Evolutionary conservation across 352 stramenopile genomes (phyloP), one percentile per base, ranked within the genome.

Genomic region (Phytophthora citrophthora): DNA sequence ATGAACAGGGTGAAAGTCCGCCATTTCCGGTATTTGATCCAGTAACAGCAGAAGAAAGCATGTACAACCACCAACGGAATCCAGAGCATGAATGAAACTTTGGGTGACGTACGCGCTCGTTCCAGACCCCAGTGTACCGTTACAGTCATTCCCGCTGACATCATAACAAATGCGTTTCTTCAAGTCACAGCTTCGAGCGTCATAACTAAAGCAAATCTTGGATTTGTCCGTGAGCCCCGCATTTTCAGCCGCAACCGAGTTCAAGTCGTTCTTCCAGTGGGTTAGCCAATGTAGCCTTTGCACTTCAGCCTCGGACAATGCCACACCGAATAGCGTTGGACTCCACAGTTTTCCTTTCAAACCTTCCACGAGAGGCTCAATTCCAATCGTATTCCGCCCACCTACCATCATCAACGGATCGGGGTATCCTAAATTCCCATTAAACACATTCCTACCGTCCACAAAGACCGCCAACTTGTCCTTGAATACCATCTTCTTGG

Each of bases 401-500:
- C 82, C 83, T 11, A 83, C 57, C 77, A 93, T 88, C 26, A 72
- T 76, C 2, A 88, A 38, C 7, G 84, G 76, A 50, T 96, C 88
- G 0, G 86, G 86, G 36, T 96, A 96, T 4, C 71, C 67, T 45
- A 96, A 54, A 54, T 79, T 89, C 0, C 84, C 88, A 26, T 68
- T 86, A 55, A 88, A 90, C 9, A 86, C 54, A n/a, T 38, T 45
- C 11, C 69, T 72, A 1, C 84, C 86, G 45, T 96, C 72, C n/a
- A 88, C 63, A 56, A 75, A 94, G 26, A 96, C 76, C 0, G 68
- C 76, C 9, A 94, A 32, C 61, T 96, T 96, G 69, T 94, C 88
- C 59, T 93, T 94, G 68, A 94, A 96, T 10, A 96, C 81, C 81
- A 96, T 93, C 50, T 94, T 96, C 64, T 94, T 94, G 1, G 83